Evolutionary conservation across 2,329 filamentous ascomycete species (phyloP).

Genomic region (Cordyceps cateniannulata): DNA sequence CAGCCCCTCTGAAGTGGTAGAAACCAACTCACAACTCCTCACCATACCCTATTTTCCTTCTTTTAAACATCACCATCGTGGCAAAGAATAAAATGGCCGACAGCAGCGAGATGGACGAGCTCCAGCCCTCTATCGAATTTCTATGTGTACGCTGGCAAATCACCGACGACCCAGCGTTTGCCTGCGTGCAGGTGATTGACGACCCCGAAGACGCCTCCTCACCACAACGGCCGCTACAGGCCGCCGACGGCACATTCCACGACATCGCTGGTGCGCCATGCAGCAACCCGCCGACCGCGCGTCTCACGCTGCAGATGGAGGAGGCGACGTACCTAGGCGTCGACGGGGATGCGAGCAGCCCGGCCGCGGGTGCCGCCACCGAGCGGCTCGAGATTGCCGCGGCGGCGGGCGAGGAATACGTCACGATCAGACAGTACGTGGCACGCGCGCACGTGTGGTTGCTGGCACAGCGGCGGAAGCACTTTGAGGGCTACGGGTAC

Average conservation of each 20-base stretch:
- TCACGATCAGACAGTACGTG: slow-evolving; percentile 4
- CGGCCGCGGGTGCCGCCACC: not conserved
- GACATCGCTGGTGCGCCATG: not conserved
- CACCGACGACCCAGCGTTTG: not conserved
- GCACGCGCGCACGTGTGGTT: slow-evolving; percentile 1
- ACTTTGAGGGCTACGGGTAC: not conserved
- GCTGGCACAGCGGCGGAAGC: not conserved
- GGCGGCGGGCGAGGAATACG: not conserved
- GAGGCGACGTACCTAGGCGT: slow-evolving; percentile 2
- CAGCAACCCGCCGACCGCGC: not conserved
- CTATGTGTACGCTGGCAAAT: slow-evolving; percentile 9
- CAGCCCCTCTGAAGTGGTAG: not conserved
- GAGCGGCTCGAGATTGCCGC: not conserved
- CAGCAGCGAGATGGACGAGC: not conserved
- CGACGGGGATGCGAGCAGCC: not conserved
- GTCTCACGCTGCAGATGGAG: not conserved
- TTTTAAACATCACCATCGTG: not conserved
- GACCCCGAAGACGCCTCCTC: slow-evolving; percentile 6
- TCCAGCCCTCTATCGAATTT: not conserved
- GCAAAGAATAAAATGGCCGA: not conserved
- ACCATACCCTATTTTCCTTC: not conserved
- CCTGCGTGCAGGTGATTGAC: not conserved
- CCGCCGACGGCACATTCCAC: not conserved
- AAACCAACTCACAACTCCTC: not conserved
- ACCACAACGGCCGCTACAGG: not conserved